These are phyloP conservation scores for Xylariaceae sp. DNA, from an alignment of 2,329 filamentous ascomycete species.

Conservation along the genomic window DNA sequence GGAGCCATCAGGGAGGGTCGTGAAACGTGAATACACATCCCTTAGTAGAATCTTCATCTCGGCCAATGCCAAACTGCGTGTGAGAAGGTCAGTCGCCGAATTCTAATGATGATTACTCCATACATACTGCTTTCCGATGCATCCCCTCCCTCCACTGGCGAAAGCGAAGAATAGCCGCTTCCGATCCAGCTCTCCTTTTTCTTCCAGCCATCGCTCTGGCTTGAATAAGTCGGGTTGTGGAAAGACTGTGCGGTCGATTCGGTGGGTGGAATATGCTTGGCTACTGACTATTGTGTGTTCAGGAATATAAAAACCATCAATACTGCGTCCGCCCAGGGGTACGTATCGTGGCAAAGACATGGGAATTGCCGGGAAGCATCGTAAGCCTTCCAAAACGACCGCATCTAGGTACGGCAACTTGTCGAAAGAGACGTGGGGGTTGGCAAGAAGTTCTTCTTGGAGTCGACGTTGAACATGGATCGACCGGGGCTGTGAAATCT, in stretches of 20 bases:
- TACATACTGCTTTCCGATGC: conserved; percentile 70
- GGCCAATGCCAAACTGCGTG: conserved; percentile 61
- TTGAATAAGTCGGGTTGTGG: conserved; percentile 77
- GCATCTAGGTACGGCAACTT: conserved; percentile 66
- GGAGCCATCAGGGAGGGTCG: conserved; percentile 58
- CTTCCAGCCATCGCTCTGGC: conserved; percentile 82
- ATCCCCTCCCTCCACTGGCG: conserved; percentile 68
- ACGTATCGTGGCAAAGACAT: conserved; percentile 70
- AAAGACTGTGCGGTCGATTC: conserved; percentile 70
- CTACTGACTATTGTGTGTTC: conserved; percentile 62
- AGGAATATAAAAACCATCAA: conserved; percentile 62
- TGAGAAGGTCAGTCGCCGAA: conserved; percentile 5
- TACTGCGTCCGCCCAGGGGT: conserved; percentile 57
- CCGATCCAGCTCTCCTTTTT: conserved; percentile 74
- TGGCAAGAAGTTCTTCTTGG: conserved; percentile 55
- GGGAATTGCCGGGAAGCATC: conserved; percentile 68
- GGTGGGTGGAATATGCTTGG: conserved; percentile 66
- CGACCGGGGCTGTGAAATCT: conserved; percentile 67
- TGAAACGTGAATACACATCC: conserved; percentile 66
- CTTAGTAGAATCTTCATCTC: conserved; percentile 72
- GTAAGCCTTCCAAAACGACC: conserved; percentile 65
- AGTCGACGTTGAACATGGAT: conserved; percentile 57
- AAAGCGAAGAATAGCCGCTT: conserved; percentile 69
- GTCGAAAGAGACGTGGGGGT: conserved; percentile 50
- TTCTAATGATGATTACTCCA: not conserved